Evolutionary conservation across 495 filamentous ascomycete genomes (phyloP), one percentile per base, ranked within the genome.

Genomic region (Hypoxylon intermedium): DNA sequence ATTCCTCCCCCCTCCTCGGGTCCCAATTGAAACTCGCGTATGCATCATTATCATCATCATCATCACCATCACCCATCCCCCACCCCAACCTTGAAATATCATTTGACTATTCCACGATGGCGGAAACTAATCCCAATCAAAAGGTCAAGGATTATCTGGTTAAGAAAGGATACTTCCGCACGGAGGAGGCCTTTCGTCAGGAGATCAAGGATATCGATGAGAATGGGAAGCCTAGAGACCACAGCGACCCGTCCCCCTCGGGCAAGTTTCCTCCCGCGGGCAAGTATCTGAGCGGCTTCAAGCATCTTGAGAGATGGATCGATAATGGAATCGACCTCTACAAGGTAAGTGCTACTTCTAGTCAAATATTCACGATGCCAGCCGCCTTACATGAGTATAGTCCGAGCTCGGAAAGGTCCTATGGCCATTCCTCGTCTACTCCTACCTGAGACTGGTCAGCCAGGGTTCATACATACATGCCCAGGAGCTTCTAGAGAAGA

Each of bases 91-190:
- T 6, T 37, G 3, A 13, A 37, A 13, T 15, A 1, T 6, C 5
- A 37, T 15, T 13, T 15, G 13, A 1, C 15, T 4, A 13, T 13
- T 6, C 13, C 2, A 15, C 12, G 12, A 37, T 31, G 20, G 12
- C 9, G 23, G 9, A 43, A 5, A 16, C 57, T 52, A 47, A 58
- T 45, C 5, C 2, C 1, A 13, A 5, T 11, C 3, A 11, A 24
- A 53, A 95, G 92, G 92, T 98, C 26, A 94, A 97, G 16, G 94
- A 98, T 64, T 98, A 98, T 72, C 78, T 98, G 9, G 85, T 88
- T 43, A 98, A 98, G 75, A 97, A 97, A 68, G 94, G 94, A 1
- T 98, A 97, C 72, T 90, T 83, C 41, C 86, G 88, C 18, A 98
- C 94, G 0, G 94, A 98, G 69, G 90, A 93, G 11, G 92, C 92